phyloP scores from a whole-genome alignment of 106 monocot genomes.

The Platanthera guangdongensis region DNA sequence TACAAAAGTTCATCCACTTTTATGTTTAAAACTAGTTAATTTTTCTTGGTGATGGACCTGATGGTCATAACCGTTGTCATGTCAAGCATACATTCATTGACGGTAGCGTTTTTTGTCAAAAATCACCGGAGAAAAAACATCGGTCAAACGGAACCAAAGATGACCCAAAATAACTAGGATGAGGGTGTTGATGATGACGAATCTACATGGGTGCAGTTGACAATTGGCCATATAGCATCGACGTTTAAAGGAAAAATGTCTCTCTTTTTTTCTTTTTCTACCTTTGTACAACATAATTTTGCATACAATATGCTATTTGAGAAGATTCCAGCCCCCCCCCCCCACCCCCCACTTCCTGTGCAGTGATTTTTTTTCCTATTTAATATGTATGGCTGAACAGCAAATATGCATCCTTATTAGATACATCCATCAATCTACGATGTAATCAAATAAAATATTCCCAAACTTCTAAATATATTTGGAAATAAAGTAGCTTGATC shows the following conservation, averaged over 20 bases:
- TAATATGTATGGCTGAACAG: neutral
- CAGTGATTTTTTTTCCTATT: neutral
- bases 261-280: neutral
- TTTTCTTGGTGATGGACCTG: too few relatives aligned
- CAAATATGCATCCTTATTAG: neutral
- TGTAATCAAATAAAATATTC: neutral
- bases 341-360: neutral
- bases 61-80: too few relatives aligned
- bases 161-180: too few relatives aligned
- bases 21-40: too few relatives aligned
- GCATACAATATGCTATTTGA: neutral
- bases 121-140: too few relatives aligned
- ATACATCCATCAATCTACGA: neutral
- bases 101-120: too few relatives aligned
- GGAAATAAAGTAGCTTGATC: neutral
- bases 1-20: too few relatives aligned
- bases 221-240: too few relatives aligned
- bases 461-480: neutral
- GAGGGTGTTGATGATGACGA: too few relatives aligned
- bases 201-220: too few relatives aligned
- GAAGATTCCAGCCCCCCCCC: neutral
- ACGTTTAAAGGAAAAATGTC: neutral
- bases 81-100: too few relatives aligned
- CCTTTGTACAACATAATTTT: neutral
- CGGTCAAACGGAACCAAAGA: too few relatives aligned